Conservation (phyloP, 768 basidiomycete species). For the Boletus speciosus region DNA sequence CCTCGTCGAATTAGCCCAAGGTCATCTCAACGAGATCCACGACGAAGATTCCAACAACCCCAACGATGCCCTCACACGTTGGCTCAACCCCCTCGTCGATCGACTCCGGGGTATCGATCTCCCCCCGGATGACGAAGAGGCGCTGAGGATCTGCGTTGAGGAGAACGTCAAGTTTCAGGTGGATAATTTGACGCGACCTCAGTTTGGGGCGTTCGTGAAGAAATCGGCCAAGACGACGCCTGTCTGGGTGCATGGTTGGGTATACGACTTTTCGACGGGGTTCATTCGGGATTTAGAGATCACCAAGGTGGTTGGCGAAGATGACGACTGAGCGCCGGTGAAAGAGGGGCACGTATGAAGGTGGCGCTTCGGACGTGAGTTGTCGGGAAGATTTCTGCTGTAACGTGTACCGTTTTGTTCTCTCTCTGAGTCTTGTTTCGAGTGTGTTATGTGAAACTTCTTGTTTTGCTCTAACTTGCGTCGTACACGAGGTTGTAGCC, state of each 20-base stretch:
- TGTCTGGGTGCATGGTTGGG: conserved; percentile 70
- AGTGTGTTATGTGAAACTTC: neutral
- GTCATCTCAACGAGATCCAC: conserved; percentile 18
- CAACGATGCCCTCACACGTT: conserved; percentile 56
- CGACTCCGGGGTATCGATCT: conserved; percentile 43
- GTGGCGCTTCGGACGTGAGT: neutral
- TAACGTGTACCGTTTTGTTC: too few species aligned
- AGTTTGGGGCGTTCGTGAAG: conserved; percentile 38
- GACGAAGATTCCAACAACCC: conserved; percentile 26
- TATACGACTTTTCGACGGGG: conserved; percentile 62
- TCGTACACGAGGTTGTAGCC: neutral
- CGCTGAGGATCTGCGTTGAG: conserved; percentile 37
- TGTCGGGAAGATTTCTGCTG: too few species aligned
- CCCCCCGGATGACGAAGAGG: conserved; percentile 26
- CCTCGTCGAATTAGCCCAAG: neutral
- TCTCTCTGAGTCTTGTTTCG: too few species aligned
- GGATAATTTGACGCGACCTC: conserved; percentile 38
- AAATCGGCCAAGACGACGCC: conserved; percentile 37
- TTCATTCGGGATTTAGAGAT: conserved; percentile 54
- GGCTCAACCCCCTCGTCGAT: conserved; percentile 66
- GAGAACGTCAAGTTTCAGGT: conserved; percentile 61
- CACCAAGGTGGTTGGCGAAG: conserved; percentile 34
- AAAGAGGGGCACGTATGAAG: neutral
- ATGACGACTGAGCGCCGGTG: neutral
- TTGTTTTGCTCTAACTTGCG: neutral